Evolutionary conservation across 768 basidiomycete genomes (phyloP).

Genomic region (Lentinula boryana): DNA sequence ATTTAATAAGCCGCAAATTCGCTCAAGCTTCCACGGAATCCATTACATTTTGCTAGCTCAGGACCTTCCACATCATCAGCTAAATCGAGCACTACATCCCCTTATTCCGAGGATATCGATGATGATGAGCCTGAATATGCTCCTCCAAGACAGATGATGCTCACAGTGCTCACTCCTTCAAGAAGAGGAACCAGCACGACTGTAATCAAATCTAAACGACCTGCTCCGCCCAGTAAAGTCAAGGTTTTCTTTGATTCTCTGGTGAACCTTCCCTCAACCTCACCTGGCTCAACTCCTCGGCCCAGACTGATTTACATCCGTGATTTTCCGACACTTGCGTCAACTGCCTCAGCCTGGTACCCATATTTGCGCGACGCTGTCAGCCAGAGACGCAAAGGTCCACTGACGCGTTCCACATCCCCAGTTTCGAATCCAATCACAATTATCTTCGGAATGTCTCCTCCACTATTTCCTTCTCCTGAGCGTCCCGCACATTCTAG

Average conservation of each 20-base stretch:
- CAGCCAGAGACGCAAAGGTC: slow-evolving; percentile 65
- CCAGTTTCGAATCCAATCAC: slow-evolving; percentile 65
- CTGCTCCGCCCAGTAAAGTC: slow-evolving; percentile 46
- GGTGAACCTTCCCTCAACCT: slow-evolving; percentile 50
- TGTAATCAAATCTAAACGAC: slow-evolving; percentile 34
- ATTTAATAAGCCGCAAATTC: slow-evolving; percentile 53
- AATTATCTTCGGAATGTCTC: slow-evolving; percentile 85
- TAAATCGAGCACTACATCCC: slow-evolving; percentile 12
- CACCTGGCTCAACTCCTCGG: slow-evolving; percentile 21
- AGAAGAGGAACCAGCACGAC: slow-evolving; percentile 33
- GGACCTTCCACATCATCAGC: slow-evolving; percentile 17
- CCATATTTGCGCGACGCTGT: slow-evolving; percentile 74
- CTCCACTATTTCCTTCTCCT: slow-evolving; percentile 54
- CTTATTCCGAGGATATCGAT: slow-evolving; percentile 38
- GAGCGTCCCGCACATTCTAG: slow-evolving; percentile 17
- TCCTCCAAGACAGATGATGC: slow-evolving; percentile 31
- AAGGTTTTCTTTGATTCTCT: slow-evolving; percentile 75
- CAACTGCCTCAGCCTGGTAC: slow-evolving; percentile 74
- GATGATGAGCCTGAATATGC: slow-evolving; percentile 31
- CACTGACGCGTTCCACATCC: slow-evolving; percentile 53
- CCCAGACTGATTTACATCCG: slow-evolving; percentile 83
- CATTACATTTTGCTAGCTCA: slow-evolving; percentile 55
- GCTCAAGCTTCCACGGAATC: slow-evolving; percentile 66
- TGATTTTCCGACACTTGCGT: slow-evolving; percentile 71
- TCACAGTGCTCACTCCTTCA: slow-evolving; percentile 33